These are phyloP conservation scores for Solanum raphanifolium DNA, from an alignment of 257 asterid genomes.

Conservation along the genomic window DNA sequence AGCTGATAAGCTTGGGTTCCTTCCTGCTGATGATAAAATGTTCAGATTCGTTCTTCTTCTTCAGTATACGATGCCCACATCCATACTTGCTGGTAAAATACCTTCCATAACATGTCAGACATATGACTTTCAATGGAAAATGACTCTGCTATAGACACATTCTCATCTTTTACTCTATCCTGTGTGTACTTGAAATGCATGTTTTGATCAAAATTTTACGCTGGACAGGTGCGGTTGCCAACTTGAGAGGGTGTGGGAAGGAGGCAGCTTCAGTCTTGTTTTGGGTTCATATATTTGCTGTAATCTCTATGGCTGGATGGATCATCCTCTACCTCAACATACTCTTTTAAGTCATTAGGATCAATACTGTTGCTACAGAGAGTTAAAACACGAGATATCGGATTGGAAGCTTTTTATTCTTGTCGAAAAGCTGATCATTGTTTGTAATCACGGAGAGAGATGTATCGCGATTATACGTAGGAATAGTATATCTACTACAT, in stretches of 20 bases:
- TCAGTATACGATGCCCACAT: slow-evolving; percentile 97
- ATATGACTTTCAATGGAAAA: neutral
- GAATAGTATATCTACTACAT: neutral
- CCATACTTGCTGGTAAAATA: slow-evolving; percentile 75
- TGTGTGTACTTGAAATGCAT: neutral
- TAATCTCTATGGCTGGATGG: slow-evolving; percentile 98
- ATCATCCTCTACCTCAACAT: slow-evolving; percentile 76
- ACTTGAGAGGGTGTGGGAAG: slow-evolving; percentile 91
- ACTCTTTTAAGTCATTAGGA: slow-evolving; percentile 37
- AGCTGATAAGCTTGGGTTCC: slow-evolving; percentile 87
- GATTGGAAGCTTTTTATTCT: neutral
- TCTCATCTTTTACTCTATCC: neutral
- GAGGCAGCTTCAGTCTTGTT: slow-evolving; percentile 91
- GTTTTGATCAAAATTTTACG: neutral
- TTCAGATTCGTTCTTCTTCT: slow-evolving; percentile 90
- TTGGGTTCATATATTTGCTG: slow-evolving; percentile 96
- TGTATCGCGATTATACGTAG: neutral
- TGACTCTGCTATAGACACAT: neutral
- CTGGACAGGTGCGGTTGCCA: slow-evolving; percentile 86
- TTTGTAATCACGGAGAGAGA: neutral
- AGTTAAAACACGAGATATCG: neutral
- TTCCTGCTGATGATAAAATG: slow-evolving; percentile 89
- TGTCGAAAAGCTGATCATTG: neutral
- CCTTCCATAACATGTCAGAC: neutral
- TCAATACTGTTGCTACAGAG: neutral